Conservation (phyloP, 2,329 filamentous ascomycete genomes). For the Sclerotinia borealis region DNA sequence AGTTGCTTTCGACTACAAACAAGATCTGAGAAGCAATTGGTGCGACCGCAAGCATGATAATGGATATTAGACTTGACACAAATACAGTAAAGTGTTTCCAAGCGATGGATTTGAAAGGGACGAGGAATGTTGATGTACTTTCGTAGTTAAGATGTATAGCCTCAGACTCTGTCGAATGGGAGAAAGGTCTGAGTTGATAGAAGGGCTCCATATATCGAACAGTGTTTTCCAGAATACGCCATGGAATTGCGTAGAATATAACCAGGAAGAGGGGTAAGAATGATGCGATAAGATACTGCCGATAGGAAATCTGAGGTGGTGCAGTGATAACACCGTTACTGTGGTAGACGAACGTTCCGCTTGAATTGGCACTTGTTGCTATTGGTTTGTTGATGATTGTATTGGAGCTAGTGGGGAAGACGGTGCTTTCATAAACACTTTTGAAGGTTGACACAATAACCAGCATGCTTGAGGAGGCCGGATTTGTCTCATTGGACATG, state of each 20-base stretch:
- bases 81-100: background rate
- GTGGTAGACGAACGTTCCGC: background rate
- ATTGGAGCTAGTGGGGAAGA: background rate
- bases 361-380: slow-evolving; percentile 2
- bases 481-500: background rate
- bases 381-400: background rate
- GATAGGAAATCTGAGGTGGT: background rate
- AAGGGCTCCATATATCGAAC: background rate
- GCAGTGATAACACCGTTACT: background rate
- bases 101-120: background rate
- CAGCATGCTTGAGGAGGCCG: background rate
- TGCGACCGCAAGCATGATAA: background rate
- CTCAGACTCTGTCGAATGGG: background rate
- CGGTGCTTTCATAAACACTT: background rate
- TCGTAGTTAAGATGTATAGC: background rate
- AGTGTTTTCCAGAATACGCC: background rate
- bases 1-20: background rate
- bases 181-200: background rate
- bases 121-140: background rate
- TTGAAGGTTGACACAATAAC: background rate
- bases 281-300: background rate
- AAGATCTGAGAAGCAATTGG: background rate
- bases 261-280: background rate
- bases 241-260: background rate
- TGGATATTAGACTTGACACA: background rate